phyloP scores from a whole-genome alignment of 2,329 filamentous ascomycete genomes.

The Lanzia echinophila region DNA sequence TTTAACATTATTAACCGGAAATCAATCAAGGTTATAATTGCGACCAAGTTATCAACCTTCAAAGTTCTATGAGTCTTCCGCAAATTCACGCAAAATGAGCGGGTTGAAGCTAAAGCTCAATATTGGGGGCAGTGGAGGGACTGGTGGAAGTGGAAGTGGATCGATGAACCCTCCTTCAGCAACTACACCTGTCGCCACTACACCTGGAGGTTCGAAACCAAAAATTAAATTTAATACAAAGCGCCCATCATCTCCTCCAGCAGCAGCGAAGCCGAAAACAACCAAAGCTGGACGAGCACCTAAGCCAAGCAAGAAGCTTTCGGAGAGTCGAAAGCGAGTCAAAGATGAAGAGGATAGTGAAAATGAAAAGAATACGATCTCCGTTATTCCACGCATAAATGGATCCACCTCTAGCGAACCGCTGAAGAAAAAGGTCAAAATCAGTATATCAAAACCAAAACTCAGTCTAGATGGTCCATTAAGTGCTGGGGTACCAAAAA shows the following conservation, averaged over 20 bases:
- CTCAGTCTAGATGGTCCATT: conserved; percentile 6
- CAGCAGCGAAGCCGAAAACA: conserved; percentile 33
- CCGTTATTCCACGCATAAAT: conserved; percentile 13
- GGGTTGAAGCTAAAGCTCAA: conserved; percentile 17
- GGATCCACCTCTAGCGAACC: conserved; percentile 8
- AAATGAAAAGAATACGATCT: conserved; percentile 30
- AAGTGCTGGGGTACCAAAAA: conserved; percentile 17
- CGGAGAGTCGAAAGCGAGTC: conserved; percentile 52
- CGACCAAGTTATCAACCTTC: neutral
- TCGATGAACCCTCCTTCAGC: conserved; percentile 1
- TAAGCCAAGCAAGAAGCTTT: conserved; percentile 52
- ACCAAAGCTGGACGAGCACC: conserved; percentile 54
- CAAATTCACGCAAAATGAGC: conserved; percentile 19
- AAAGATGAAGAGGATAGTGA: conserved; percentile 49
- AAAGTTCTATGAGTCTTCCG: neutral
- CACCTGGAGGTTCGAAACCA: conserved; percentile 20
- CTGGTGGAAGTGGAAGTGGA: neutral
- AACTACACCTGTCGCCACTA: conserved; percentile 12
- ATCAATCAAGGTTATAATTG: neutral
- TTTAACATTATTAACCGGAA: no score
- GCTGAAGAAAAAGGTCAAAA: conserved; percentile 43
- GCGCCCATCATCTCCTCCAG: conserved; percentile 17
- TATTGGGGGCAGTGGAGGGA: conserved; percentile 5
- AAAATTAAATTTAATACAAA: conserved; percentile 29
- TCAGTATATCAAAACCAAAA: conserved; percentile 19